A percentile compares a stretch with the other conserved stretches of the same genome.
Evolutionary conservation across 2,329 filamentous ascomycete species (phyloP).

Genomic region (Cladosporium cucumerinum): DNA sequence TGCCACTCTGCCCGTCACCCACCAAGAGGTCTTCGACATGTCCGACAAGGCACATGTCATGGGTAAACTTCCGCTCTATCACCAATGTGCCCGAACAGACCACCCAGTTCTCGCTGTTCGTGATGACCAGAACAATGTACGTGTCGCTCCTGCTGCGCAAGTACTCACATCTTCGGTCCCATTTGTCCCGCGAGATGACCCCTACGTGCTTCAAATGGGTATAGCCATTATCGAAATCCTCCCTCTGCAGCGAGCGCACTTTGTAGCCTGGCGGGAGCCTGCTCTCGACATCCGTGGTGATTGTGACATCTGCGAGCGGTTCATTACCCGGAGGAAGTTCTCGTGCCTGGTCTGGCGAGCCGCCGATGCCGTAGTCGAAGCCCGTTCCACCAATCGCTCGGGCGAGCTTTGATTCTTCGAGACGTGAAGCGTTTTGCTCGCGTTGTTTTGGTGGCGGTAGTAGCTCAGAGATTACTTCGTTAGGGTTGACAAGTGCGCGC

Average conservation of each 20-base stretch:
- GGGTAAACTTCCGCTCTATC: constrained; percentile 23
- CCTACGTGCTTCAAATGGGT: constrained; percentile 21
- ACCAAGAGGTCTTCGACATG: constrained; percentile 27
- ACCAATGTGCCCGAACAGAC: constrained; percentile 26
- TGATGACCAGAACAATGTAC: constrained; percentile 23
- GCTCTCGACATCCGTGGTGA: constrained; percentile 16
- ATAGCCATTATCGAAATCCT: constrained; percentile 23
- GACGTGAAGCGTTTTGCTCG: constrained; percentile 19
- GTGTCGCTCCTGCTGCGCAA: constrained; percentile 17
- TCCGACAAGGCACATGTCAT: constrained; percentile 16
- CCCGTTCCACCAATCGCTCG: constrained; percentile 16
- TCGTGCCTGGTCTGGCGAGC: constrained; percentile 6
- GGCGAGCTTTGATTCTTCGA: constrained; percentile 20
- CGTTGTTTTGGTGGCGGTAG: constrained; percentile 17
- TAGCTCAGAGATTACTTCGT: constrained; percentile 17
- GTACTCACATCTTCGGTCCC: constrained; percentile 25
- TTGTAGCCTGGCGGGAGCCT: constrained; percentile 24
- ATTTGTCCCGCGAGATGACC: constrained; percentile 19
- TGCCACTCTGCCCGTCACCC: constrained; percentile 22
- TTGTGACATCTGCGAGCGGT: constrained; percentile 19
- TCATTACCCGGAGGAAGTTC: constrained; percentile 17
- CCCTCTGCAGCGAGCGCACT: constrained; percentile 22
- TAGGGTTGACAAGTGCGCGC: constrained; percentile 18
- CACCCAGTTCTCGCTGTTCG: constrained; percentile 18
- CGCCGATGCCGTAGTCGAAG: constrained; percentile 18